Evolutionary conservation across 148 eudicot species (phyloP), one percentile per base, ranked within the genome.

Genomic region (Cornus suecica): DNA sequence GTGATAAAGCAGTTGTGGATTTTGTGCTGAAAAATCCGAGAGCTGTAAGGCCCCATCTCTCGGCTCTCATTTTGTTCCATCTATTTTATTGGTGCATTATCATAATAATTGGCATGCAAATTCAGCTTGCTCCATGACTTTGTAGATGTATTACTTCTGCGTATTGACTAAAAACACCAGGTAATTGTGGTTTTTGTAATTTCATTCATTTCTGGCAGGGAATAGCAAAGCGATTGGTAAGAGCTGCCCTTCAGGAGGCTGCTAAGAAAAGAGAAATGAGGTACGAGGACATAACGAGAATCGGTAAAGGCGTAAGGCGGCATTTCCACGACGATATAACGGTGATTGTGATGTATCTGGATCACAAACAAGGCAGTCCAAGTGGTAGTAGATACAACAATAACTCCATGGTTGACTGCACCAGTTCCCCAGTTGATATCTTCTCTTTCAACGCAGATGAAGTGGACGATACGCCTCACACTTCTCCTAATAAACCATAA

Each of bases 251-350:
- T 25, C 68, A 72, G 70, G 79, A 70, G 69, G 84, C 81, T 5
- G 84, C 84, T 2, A 78, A 60, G 74, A 82, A 82, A 29, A 74
- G 76, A 65, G 81, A 82, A 58, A 69, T 78, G 81, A 78, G 81
- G 41, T 82, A 82, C 22, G 67, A 78, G 0, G 84, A 82, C 56
- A 74, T 82, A 20, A 82, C 51, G 68, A 58, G 65, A 75, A 54
- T 82, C 14, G 76, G 71, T 61, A 82, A 70, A 69, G 84, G 84
- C 16, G 56, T 54, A 61, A 78, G 84, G 70, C 81, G 84, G 52
- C 76, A 71, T 75, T 78, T 82, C 32, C 84, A 82, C 8, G 84
- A 82, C 26, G 84, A 82, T 66, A 78, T 82, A 16, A 78, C 84
- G 0, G 84, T 78, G 37, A 62, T 82, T 26, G 84, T 82, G 20